Evolutionary conservation across 805 yeast species (phyloP), one percentile per base, ranked within the genome.

Genomic region (Schwanniomyces occidentalis): DNA sequence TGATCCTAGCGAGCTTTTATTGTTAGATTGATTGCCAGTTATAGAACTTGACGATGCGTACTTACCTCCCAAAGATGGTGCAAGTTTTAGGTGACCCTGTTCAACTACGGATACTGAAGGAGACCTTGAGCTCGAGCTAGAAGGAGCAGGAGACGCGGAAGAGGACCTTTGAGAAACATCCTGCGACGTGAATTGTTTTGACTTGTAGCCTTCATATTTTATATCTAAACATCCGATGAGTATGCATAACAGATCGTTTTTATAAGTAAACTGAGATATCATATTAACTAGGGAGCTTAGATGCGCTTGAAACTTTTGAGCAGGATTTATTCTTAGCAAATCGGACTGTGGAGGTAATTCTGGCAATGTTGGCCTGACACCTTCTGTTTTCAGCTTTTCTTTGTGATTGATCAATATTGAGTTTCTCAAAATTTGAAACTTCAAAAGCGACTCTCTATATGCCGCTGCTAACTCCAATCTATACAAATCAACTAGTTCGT

Each of bases 401-500:
- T 31, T 12, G 32, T 54, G 56, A 2, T 42, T 38, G 3, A 61
- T 26, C 7, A 54, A 35, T 2, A 34, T 32, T 6, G 44, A 22
- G 34, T 63, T 54, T 27, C 55, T 51, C 13, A 49, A 55, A 13
- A 61, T 49, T 30, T 65, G 69, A 35, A 52, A 52, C 32, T 55
- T 55, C 8, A 65, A 44, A 9, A 68, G 39, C 2, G 49, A 25
- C 30, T 62, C 65, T 44, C 66, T 69, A 34, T 66, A 55, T 10
- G 54, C 39, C 2, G 64, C 49, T 2, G 61, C 44, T 4, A 64
- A 34, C 37, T 67, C 67, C 17, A 58, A 45, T 21, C 53, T 55
- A 40, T 66, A 67, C 16, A 54, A 38, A 26, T 67, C 71, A 4
- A 63, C 27, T 16, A 58, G 22, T 20, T 66, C 69, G 41, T 65